Conservation (phyloP, 1,139 yeast genomes). For the Protomyces inouyei region DNA sequence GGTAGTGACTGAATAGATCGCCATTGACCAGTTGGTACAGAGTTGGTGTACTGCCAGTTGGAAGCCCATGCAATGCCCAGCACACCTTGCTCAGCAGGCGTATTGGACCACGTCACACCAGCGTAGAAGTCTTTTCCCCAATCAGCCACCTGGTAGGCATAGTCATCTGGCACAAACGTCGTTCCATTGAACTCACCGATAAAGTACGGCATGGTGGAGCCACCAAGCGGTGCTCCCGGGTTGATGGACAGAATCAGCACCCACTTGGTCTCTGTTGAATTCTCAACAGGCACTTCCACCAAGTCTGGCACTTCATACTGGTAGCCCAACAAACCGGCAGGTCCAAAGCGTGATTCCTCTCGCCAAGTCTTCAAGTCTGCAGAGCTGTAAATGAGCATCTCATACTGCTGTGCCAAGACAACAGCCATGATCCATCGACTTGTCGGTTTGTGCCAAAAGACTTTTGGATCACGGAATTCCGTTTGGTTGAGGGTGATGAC, state of each 20-base stretch:
- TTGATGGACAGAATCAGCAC: conserved; percentile 42
- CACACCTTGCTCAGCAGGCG: conserved; percentile 21
- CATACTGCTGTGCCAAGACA: conserved; percentile 40
- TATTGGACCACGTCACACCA: conserved; percentile 21
- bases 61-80: conserved; percentile 26
- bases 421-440: conserved; percentile 42
- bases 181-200: conserved; percentile 44
- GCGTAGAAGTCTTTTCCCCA: conserved; percentile 26
- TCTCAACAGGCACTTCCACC: conserved; percentile 37
- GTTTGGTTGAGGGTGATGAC: conserved; percentile 39
- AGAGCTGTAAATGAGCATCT: conserved; percentile 40
- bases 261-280: conserved; percentile 37
- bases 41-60: conserved; percentile 26
- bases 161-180: conserved; percentile 38
- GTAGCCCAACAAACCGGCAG: conserved; percentile 40
- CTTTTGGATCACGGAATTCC: conserved; percentile 45
- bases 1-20: conserved; percentile 17
- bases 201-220: conserved; percentile 42
- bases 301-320: conserved; percentile 45
- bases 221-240: conserved; percentile 44
- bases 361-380: conserved; percentile 39
- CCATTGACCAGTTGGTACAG: conserved; percentile 20
- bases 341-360: conserved; percentile 38
- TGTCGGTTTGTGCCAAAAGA: conserved; percentile 41
- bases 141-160: conserved; percentile 8